Percentiles rank a stretch among this genome's conserved stretches.
These are phyloP conservation scores for Populus davidiana DNA, from an alignment of 345 rosid genomes.

Conservation along the genomic window DNA sequence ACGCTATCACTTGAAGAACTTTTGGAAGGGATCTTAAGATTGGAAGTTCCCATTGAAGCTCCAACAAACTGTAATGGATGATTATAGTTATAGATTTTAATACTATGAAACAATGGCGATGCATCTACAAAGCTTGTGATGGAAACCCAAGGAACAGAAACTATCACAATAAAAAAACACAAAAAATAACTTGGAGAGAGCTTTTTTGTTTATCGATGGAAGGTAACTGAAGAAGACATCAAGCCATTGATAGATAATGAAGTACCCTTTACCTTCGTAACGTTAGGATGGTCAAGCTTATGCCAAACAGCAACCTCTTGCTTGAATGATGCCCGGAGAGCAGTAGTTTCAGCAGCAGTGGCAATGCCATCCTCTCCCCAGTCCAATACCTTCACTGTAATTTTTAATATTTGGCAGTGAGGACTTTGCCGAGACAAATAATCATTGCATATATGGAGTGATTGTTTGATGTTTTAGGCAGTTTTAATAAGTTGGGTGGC, in stretches of 20 bases:
- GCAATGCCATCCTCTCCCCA: constrained; percentile 39
- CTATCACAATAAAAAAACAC: neutral
- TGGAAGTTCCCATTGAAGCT: constrained; percentile 40
- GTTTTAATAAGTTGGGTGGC: neutral
- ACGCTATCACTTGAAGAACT: constrained; percentile 7
- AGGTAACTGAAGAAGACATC: neutral
- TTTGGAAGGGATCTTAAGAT: constrained; percentile 27
- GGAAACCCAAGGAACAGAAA: neutral
- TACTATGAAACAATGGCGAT: neutral
- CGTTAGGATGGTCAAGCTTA: constrained; percentile 31
- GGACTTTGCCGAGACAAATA: neutral
- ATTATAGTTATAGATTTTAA: constrained; percentile 6
- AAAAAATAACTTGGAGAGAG: neutral
- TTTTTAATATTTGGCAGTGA: neutral
- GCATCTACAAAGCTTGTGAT: neutral
- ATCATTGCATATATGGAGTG: neutral
- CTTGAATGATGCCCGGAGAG: constrained; percentile 29
- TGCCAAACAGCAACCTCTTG: constrained; percentile 44
- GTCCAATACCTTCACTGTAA: constrained; percentile 30
- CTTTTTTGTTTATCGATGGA: neutral
- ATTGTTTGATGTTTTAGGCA: neutral
- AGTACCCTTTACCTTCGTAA: constrained; percentile 21
- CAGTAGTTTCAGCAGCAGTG: constrained; percentile 33
- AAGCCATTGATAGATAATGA: neutral
- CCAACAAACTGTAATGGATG: constrained; percentile 27